Evolutionary conservation across 2,329 filamentous ascomycete genomes (phyloP), one percentile per base, ranked within the genome.

Genomic region (Botryotinia narcissicola): DNA sequence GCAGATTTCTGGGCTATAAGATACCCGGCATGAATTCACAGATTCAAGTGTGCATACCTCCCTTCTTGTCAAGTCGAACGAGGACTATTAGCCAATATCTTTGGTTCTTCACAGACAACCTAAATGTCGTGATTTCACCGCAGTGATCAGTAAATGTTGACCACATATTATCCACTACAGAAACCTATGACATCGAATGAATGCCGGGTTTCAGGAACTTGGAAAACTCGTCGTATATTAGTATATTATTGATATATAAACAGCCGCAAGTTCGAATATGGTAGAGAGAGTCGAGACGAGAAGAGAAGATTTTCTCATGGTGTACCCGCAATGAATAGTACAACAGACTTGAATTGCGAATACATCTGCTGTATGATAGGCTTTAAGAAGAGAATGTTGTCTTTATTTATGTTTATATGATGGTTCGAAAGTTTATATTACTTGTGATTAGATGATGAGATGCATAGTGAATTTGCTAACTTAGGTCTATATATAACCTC

Each of bases 21-120:
- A 29, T 22, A 20, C 9, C 16, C 16, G 4, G 1, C 7, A 16
- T n/a, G 8, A 0, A 8, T 63, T 42, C 1, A 1, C 4, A 16
- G 37, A 63, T 18, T 29, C 8, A 16, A 42, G 8, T 4, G 0
- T n/a, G 3, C 10, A 42, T 57, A 0, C 8, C n/a, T 29, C 16
- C 16, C 8, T 25, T 62, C 9, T 4, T 42, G 3, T 29, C 9
- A 8, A 18, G 25, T 18, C n/a, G 51, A 42, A 42, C 37, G 4
- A 25, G 7, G 8, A 20, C 7, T 42, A 29, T 42, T 3, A 42
- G 25, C 37, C 25, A 42, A 20, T 1, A 16, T 29, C 25, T 29
- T 12, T 18, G 12, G 25, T 18, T 42, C 16, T 18, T 29, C 22
- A 29, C 4, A 29, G 37, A 3, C 7, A 63, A 42, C 37, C n/a